These are phyloP conservation scores for Calonectria multiphialidica DNA, from an alignment of 2,329 filamentous ascomycete species.

Conservation along the genomic window DNA sequence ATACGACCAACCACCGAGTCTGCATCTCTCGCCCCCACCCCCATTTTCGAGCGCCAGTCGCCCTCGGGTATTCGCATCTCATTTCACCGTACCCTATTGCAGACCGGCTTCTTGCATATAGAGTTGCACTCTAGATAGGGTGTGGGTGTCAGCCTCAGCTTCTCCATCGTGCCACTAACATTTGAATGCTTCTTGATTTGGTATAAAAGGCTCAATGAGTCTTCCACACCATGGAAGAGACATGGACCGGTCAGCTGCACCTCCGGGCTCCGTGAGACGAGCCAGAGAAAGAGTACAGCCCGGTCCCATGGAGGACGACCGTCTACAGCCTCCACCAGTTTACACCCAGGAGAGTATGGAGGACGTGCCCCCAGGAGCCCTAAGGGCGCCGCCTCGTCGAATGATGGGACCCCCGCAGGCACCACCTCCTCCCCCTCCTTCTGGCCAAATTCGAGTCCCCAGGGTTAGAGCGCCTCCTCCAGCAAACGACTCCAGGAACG, in stretches of 20 bases:
- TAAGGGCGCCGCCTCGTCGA: slow-evolving; percentile 44
- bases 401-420: slow-evolving; percentile 34
- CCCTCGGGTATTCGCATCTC: slow-evolving; percentile 32
- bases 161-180: slow-evolving; percentile 25
- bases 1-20: slow-evolving; percentile 37
- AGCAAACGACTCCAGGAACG: slow-evolving; percentile 34
- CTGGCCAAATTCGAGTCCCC: slow-evolving; percentile 31
- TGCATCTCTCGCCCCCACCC: slow-evolving; percentile 1
- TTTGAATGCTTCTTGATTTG: slow-evolving; percentile 37
- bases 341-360: slow-evolving; percentile 43
- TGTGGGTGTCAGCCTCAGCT: slow-evolving; percentile 25
- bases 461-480: slow-evolving; percentile 29
- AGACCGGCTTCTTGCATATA: slow-evolving; percentile 37
- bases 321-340: slow-evolving; percentile 36
- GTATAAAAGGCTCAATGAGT: slow-evolving; percentile 62
- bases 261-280: slow-evolving; percentile 64
- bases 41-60: slow-evolving; percentile 25
- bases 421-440: slow-evolving; percentile 11
- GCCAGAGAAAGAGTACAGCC: slow-evolving; percentile 66
- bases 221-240: slow-evolving; percentile 65
- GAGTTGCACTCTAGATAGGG: slow-evolving; percentile 36
- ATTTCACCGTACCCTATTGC: slow-evolving; percentile 28
- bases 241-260: slow-evolving; percentile 59
- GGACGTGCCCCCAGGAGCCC: slow-evolving; percentile 39
- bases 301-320: slow-evolving; percentile 41